Base-by-base conservation (phyloP, 192 early-diverging fungal genomes). In the Cladochytrium replicatum region DNA sequence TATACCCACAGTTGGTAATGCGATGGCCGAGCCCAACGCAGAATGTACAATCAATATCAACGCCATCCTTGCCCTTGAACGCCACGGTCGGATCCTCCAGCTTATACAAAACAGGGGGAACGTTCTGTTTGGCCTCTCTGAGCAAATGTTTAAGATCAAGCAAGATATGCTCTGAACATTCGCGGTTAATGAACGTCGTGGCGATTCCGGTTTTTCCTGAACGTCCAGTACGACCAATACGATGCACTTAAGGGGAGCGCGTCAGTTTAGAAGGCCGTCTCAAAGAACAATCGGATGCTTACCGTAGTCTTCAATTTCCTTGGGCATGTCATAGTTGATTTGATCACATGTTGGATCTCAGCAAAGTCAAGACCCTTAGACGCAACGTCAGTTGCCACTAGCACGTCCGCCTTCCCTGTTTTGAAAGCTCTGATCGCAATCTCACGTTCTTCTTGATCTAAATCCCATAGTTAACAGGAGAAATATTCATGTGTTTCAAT, bases 281-380 rank as follows among this genome's bases (percentile, higher is more conserved):
- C n/a, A n/a, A 21, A 32, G 6, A 34, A 6, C 40, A 25, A 63
- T n/a, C n/a, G n/a, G n/a, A n/a, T 6, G 42, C 54, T n/a, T 66
- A 82, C 82, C 88, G 63, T 95, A 98, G 67, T 97, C 91, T 71
- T 98, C 95, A 66, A 98, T 98, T 58, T 97, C 93, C 54, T 95
- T 95, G 32, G 95, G 95, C 87, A 98, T 91, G 58, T 98, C 95
- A 67, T 87, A 98, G 60, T 97, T 89, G 54, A n/a, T n/a, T n/a
- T n/a, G n/a, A 98, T 98, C 41, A 98, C 95, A 50, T 98, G 95
- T 52, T 95, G 86, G 66, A 98, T 95, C 50, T 85, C 84, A 4
- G 83, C 65, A 62, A 98, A 98, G 70, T 98, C 95, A 17, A 98
- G 58, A 38, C 95, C 95, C 67, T 98, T 98, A 13, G 81, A 84